Conservation (phyloP, 1,284 basidiomycete species). For the Gymnopus androsaceus region DNA sequence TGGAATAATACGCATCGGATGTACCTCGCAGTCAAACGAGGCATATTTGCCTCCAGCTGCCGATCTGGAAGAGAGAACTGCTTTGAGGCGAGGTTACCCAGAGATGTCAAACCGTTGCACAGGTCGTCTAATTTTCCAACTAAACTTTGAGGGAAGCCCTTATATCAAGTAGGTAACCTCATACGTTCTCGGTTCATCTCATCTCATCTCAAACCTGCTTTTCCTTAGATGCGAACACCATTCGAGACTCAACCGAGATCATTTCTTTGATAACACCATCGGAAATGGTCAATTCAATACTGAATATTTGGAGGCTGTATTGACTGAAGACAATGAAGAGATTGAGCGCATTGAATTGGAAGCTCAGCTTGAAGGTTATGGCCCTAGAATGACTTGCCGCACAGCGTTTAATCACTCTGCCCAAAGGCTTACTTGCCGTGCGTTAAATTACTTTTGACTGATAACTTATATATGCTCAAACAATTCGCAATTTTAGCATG, state of each 20-base stretch:
- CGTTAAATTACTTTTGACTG: constrained; percentile 5
- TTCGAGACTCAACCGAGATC: constrained; percentile 11
- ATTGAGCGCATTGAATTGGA: constrained; percentile 20
- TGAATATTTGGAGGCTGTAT: constrained; percentile 26
- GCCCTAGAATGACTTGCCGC: constrained; percentile 19
- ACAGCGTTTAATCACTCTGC: constrained; percentile 13
- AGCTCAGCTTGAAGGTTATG: constrained; percentile 19
- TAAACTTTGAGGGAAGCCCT: constrained; percentile 7
- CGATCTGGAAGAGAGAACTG: neutral
- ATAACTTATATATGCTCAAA: neutral
- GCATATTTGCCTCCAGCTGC: no score
- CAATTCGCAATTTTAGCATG: constrained; percentile 12
- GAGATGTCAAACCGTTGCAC: constrained; percentile 10
- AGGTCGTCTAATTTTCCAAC: constrained; percentile 17
- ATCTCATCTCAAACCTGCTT: neutral
- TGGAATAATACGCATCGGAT: constrained; percentile 3
- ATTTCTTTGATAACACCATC: constrained; percentile 19
- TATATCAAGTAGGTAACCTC: constrained; percentile 5
- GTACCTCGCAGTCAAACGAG: neutral
- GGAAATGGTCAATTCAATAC: constrained; percentile 19
- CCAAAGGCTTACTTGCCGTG: constrained; percentile 23
- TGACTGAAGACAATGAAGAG: constrained; percentile 23
- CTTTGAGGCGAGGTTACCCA: neutral
- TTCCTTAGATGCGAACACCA: constrained; percentile 24
- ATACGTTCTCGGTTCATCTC: neutral